phyloP scores from a whole-genome alignment of 495 filamentous ascomycete genomes.

The Aspergillus conjunctus region DNA sequence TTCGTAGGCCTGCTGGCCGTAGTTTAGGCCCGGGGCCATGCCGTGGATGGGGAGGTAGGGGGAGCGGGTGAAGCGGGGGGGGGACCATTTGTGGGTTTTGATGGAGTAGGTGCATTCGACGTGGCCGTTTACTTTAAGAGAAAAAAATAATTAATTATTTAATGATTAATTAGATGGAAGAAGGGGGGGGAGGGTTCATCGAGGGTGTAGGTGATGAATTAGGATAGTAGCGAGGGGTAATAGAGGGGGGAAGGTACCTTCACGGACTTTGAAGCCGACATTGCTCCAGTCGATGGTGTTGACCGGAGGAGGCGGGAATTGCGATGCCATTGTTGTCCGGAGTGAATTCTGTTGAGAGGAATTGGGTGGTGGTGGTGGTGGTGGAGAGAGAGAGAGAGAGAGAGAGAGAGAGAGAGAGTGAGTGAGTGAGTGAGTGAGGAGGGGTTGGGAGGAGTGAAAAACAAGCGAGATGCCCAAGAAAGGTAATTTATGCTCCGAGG shows the following conservation, averaged over 20 bases:
- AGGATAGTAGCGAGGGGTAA: neutral
- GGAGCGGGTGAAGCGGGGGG: constrained; percentile 70
- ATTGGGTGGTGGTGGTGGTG: neutral
- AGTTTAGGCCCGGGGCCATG: constrained; percentile 88
- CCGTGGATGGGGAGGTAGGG: constrained; percentile 84
- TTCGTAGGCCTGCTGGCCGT: constrained; percentile 92
- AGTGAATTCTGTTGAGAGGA: neutral
- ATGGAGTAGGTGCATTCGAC: constrained; percentile 38
- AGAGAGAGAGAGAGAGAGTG: neutral
- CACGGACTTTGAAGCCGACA: constrained; percentile 86
- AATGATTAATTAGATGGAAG: too few species aligned
- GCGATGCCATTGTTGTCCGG: constrained; percentile 17
- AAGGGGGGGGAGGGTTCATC: too few species aligned
- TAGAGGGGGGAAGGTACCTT: constrained; percentile 58
- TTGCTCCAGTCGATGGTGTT: constrained; percentile 75
- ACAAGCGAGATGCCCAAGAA: neutral
- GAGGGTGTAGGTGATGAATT: too few species aligned
- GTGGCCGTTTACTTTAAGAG: constrained; percentile 40
- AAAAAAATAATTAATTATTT: too few species aligned
- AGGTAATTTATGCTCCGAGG: neutral
- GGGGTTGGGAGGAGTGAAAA: neutral
- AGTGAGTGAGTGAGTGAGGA: neutral
- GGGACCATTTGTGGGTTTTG: constrained; percentile 63
- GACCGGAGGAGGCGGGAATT: constrained; percentile 80
- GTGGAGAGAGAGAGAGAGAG: neutral